Evolutionary conservation across 2,329 filamentous ascomycete genomes (phyloP).

Genomic region (Aspergillus sp.): DNA sequence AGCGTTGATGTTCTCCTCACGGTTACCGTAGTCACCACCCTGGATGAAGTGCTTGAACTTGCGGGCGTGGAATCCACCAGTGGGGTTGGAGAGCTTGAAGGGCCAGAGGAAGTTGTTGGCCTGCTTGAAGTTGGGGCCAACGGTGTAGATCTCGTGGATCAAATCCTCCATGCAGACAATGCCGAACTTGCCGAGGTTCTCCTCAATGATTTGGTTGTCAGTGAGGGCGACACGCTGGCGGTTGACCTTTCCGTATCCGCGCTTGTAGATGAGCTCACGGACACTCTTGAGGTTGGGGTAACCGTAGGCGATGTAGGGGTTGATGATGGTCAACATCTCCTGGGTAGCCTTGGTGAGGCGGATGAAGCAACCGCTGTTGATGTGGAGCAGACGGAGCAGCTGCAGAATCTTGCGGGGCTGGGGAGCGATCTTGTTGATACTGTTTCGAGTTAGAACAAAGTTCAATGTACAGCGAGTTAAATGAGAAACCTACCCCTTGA

Average conservation of each 20-base stretch:
- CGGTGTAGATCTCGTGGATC: slow-evolving; percentile 98
- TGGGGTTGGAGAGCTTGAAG: slow-evolving; percentile 99
- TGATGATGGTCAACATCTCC: slow-evolving; percentile 97
- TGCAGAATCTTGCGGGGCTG: slow-evolving; percentile 99
- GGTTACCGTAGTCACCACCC: slow-evolving; percentile 97
- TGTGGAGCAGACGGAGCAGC: slow-evolving; percentile 98
- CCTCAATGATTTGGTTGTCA: slow-evolving; percentile 97
- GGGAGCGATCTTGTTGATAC: slow-evolving; percentile 99
- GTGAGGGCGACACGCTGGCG: slow-evolving; percentile 96
- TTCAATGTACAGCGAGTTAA: background rate
- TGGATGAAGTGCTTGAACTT: slow-evolving; percentile 99
- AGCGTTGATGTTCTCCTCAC: slow-evolving; percentile 95
- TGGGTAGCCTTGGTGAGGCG: slow-evolving; percentile 94
- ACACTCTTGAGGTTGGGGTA: slow-evolving; percentile 99
- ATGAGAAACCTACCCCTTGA: slow-evolving; percentile 73
- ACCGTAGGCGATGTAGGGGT: slow-evolving; percentile 98
- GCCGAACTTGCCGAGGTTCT: slow-evolving; percentile 94
- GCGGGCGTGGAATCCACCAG: slow-evolving; percentile 87
- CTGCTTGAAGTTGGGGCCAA: slow-evolving; percentile 99
- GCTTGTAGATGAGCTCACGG: slow-evolving; percentile 99
- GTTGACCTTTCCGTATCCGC: slow-evolving; percentile 97
- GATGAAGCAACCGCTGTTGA: slow-evolving; percentile 99
- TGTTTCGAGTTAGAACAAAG: slow-evolving; percentile 25
- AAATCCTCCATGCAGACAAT: slow-evolving; percentile 99
- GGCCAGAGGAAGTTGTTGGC: slow-evolving; percentile 99